A percentile compares a stretch with the other conserved stretches of the same genome.
phyloP scores from a whole-genome alignment of 176 grass and related monocot species.

The Typha latifolia region DNA sequence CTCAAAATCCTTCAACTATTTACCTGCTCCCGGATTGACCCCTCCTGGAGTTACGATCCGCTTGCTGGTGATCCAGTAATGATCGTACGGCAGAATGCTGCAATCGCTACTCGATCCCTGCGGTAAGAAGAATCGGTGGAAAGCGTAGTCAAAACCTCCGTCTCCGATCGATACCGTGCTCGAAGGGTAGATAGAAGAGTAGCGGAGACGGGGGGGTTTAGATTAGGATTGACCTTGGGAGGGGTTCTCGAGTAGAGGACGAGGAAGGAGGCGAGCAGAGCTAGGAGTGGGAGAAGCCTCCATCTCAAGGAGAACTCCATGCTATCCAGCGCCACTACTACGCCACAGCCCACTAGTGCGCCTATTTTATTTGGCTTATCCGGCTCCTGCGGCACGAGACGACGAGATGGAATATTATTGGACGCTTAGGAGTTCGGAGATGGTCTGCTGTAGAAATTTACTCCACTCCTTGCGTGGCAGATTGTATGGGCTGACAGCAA shows the following conservation, averaged over 20 bases:
- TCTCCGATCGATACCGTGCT: background rate
- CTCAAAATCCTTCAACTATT: background rate
- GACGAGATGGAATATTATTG: too few species aligned
- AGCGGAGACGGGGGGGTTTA: slow-evolving; percentile 8
- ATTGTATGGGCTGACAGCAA: too few species aligned
- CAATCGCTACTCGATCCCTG: slow-evolving; percentile 51
- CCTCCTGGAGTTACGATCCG: slow-evolving; percentile 69
- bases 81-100: slow-evolving; percentile 66
- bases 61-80: slow-evolving; percentile 80
- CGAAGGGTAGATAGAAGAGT: background rate
- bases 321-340: background rate
- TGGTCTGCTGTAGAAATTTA: too few species aligned
- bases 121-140: background rate
- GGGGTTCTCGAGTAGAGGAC: slow-evolving; percentile 49
- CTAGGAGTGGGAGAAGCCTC: slow-evolving; percentile 42
- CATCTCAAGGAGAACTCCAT: slow-evolving; percentile 14
- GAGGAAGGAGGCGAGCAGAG: slow-evolving; percentile 46
- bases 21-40: slow-evolving; percentile 70
- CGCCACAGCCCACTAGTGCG: background rate
- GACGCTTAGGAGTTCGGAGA: too few species aligned
- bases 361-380: too few species aligned
- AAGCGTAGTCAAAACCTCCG: background rate
- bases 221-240: slow-evolving; percentile 21
- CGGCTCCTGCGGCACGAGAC: too few species aligned
- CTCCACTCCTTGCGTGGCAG: too few species aligned